Evolutionary conservation across 257 asterid genomes (phyloP), one percentile per base, ranked within the genome.

Genomic region (Jacaranda mimosifolia): DNA sequence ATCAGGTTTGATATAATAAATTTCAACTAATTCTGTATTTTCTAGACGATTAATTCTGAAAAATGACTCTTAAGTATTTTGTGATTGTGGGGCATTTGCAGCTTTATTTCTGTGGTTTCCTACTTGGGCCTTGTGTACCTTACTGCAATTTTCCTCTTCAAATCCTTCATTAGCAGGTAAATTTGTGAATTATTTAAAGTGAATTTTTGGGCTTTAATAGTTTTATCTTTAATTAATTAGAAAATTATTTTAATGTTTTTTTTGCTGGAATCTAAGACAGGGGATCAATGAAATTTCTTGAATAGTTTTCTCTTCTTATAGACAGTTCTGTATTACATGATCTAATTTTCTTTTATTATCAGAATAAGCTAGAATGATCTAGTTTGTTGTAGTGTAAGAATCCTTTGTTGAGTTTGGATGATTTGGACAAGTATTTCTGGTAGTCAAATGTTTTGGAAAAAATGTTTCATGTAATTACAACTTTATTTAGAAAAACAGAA

Each of bases 91-190:
- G 59, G 2, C 45, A 39, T 74, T 82, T 85, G 76, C 97, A 95
- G 99, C 89, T 83, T 89, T 39, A 90, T 95, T 62, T 91, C 98
- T 39, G 94, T 93, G 78, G 49, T 91, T 63, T 90, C 99, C 65
- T 95, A 91, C 82, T 49, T 93, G 74, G 90, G 97, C 39, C 91
- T 95, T 76, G 82, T 77, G 9, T 95, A 93, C 74, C 98, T 93
- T 82, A 97, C 94, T 83, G 91, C 96, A 80, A 89, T 80, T 63
- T 95, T 95, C 78, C 86, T 90, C 73, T 91, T 90, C 87, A 87
- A 94, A 83, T 88, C 98, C 69, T 83, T 95, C 68, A 75, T 88
- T 63, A 73, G 18, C 82, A 91, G 98, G 99, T 95, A 86, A 84
- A 19, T 19, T 1, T n/a, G n/a, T 53, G 13, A 19, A 4, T 3